Conservation (phyloP, 176 grass and related monocot species). For the Avena atlantica region DNA sequence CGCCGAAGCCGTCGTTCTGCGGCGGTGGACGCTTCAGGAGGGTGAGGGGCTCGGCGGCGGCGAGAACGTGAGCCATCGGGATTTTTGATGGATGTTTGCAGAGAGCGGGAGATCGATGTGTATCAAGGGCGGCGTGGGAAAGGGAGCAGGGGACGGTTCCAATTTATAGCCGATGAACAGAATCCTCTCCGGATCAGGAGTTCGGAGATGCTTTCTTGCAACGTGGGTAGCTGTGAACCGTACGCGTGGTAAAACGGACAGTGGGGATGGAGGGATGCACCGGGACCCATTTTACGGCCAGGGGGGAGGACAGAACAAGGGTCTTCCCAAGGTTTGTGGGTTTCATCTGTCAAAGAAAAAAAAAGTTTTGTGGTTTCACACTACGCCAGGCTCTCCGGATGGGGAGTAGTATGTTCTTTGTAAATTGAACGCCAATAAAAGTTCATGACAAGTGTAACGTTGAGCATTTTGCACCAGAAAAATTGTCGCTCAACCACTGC, state of each 20-base stretch:
- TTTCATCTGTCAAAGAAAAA: background rate
- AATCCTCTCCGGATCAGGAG: conserved; percentile 25
- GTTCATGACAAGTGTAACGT: conserved; percentile 1
- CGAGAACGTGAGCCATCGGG: conserved; percentile 50
- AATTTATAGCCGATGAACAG: conserved; percentile 45
- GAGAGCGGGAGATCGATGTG: background rate
- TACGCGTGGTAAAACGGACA: conserved; percentile 10
- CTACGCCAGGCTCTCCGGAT: too few relatives aligned
- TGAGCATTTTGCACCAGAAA: background rate
- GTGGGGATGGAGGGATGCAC: conserved; percentile 40
- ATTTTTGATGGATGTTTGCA: background rate
- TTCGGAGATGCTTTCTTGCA: background rate
- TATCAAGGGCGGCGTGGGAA: conserved; percentile 19
- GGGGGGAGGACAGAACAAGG: background rate
- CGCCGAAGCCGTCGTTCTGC: conserved; percentile 38
- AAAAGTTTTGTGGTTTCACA: too few relatives aligned
- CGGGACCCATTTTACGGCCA: conserved; percentile 43
- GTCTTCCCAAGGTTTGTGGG: background rate
- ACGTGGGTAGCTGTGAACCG: conserved; percentile 22
- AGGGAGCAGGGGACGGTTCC: background rate
- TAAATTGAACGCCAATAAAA: background rate
- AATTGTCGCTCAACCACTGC: background rate
- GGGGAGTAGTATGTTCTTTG: background rate
- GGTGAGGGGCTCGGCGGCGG: conserved; percentile 45
- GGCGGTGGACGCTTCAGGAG: conserved; percentile 50